These are phyloP conservation scores for Trypanosoma avium DNA, from an alignment of 208 protist genomes.

Conservation along the genomic window DNA sequence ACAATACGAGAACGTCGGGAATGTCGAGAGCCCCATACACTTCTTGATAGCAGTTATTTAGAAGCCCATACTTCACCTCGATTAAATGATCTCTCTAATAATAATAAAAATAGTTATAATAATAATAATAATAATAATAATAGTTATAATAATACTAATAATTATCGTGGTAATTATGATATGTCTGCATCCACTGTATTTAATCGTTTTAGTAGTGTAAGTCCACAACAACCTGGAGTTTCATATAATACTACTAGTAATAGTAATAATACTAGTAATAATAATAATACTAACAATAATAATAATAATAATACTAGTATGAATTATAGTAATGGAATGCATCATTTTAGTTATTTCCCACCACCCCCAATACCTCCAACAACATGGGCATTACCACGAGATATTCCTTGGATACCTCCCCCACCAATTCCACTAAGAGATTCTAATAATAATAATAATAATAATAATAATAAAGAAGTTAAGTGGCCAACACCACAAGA, in stretches of 20 bases:
- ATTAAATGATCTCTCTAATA: slow-evolving; percentile 15
- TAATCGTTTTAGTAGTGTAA: slow-evolving; percentile 24
- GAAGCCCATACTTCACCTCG: slow-evolving; percentile 12
- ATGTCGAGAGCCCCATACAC: slow-evolving; percentile 21
- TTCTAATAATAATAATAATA: neutral
- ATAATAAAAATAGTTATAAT: too few species aligned
- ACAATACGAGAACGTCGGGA: slow-evolving; percentile 4
- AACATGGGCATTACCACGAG: neutral
- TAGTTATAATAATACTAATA: too few species aligned
- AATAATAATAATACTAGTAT: too few species aligned
- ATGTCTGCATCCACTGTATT: slow-evolving; percentile 9
- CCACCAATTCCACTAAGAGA: slow-evolving; percentile 9
- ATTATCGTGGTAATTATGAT: neutral
- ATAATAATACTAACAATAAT: too few species aligned
- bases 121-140: too few species aligned
- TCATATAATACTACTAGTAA: slow-evolving; percentile 4
- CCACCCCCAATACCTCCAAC: slow-evolving; percentile 2
- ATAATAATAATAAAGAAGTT: neutral
- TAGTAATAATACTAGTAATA: neutral
- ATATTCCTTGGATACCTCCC: slow-evolving; percentile 29
- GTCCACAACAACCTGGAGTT: slow-evolving; percentile 15
- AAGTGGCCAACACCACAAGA: slow-evolving; percentile 63
- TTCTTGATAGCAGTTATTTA: slow-evolving; percentile 15
- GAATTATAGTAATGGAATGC: too few species aligned
- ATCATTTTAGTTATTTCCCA: neutral